A percentile compares a stretch with the other conserved stretches of the same genome.
Evolutionary conservation across 768 basidiomycete species (phyloP).

Genomic region (Hortiboletus campestris): DNA sequence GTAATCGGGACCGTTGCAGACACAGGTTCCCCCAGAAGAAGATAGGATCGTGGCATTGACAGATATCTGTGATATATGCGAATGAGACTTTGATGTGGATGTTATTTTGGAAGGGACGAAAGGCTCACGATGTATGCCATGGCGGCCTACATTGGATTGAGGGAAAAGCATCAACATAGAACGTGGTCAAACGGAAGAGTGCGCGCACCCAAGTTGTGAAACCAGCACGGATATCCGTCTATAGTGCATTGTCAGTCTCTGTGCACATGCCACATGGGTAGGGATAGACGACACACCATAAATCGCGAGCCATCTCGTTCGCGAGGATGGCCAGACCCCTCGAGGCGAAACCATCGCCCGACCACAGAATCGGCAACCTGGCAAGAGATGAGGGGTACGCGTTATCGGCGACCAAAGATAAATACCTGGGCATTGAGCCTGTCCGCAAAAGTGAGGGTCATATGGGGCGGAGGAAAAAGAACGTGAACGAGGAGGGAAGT

Average conservation of each 20-base stretch:
- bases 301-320: constrained; percentile 66
- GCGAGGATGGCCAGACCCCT: constrained; percentile 64
- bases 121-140: constrained; percentile 79
- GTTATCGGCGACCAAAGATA: not conserved
- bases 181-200: not conserved
- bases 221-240: constrained; percentile 80
- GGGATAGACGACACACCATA: constrained; percentile 36
- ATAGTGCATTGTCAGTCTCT: constrained; percentile 4
- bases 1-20: constrained; percentile 58
- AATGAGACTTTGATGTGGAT: not conserved
- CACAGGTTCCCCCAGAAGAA: constrained; percentile 79
- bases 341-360: constrained; percentile 71
- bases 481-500: constrained; percentile 9
- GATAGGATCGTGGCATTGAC: constrained; percentile 82
- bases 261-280: not conserved
- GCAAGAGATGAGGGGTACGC: not conserved
- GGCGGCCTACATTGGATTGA: constrained; percentile 47
- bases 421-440: constrained; percentile 41
- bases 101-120: not conserved
- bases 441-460: constrained; percentile 41
- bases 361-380: constrained; percentile 40
- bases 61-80: constrained; percentile 52
- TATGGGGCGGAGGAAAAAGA: constrained; percentile 23
- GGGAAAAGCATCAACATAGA: not conserved
- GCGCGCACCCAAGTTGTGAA: constrained; percentile 76